Percentiles rank a stretch among this genome's conserved stretches.
These are phyloP conservation scores for Clitoria ternatea DNA, from an alignment of 306 rosid genomes.

Conservation along the genomic window DNA sequence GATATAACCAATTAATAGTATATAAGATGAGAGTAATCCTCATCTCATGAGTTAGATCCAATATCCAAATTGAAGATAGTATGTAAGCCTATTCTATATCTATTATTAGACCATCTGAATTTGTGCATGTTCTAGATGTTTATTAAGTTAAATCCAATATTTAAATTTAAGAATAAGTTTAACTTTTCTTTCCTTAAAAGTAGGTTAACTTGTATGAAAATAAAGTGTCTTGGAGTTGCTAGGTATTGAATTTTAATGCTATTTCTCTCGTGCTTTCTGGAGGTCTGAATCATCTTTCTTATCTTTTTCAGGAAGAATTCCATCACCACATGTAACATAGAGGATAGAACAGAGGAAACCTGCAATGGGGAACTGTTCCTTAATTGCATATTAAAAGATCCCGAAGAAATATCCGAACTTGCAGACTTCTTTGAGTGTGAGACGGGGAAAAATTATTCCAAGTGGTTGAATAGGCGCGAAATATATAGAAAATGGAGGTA, in stretches of 20 bases:
- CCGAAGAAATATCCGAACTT: conserved; percentile 37
- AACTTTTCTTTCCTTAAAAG: background rate
- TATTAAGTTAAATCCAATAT: no score
- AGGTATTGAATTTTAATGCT: background rate
- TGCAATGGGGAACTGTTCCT: conserved; percentile 53
- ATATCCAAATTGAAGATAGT: no score
- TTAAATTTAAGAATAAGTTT: no score
- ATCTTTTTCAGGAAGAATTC: conserved; percentile 23
- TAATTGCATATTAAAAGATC: conserved; percentile 32
- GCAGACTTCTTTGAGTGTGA: conserved; percentile 58
- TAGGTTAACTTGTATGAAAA: background rate
- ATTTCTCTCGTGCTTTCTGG: background rate
- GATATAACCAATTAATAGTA: no score
- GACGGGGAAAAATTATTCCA: conserved; percentile 52
- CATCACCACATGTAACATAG: conserved; percentile 10
- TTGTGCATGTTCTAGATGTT: no score
- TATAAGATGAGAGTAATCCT: no score
- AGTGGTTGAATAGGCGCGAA: conserved; percentile 51
- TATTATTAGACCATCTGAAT: no score
- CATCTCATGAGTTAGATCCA: no score
- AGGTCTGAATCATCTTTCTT: conserved; percentile 10
- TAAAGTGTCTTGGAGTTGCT: background rate
- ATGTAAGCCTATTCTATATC: no score
- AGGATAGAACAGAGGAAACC: conserved; percentile 43
- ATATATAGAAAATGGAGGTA: conserved; percentile 39